Conservation (phyloP, 2,329 filamentous ascomycete species). For the Leptographium procerum region DNA sequence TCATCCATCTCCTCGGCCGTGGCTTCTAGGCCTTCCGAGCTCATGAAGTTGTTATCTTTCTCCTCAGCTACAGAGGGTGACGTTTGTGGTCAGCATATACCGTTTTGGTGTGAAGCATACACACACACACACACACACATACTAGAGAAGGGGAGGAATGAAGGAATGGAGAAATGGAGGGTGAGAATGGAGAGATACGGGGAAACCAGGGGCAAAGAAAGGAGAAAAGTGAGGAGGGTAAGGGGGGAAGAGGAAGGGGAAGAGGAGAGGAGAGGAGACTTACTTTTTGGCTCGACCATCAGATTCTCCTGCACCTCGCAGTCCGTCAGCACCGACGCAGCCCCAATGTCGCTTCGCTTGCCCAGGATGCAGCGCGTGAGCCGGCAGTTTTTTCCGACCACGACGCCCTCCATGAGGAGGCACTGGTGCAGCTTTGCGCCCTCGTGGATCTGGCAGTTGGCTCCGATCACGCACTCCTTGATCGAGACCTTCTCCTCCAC, state of each 20-base stretch:
- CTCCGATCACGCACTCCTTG: slow-evolving; percentile 81
- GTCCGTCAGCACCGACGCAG: slow-evolving; percentile 67
- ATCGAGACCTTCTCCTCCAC: slow-evolving; percentile 85
- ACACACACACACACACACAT: neutral
- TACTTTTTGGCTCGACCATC: slow-evolving; percentile 67
- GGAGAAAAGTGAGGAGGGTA: too few species aligned
- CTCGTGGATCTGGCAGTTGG: slow-evolving; percentile 74
- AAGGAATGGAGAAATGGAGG: too few species aligned
- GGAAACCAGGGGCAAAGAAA: too few species aligned
- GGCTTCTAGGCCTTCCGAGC: slow-evolving; percentile 52
- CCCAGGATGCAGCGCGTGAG: slow-evolving; percentile 83
- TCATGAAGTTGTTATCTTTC: slow-evolving; percentile 57
- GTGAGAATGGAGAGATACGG: too few species aligned
- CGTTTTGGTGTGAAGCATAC: neutral
- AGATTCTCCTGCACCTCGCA: slow-evolving; percentile 90
- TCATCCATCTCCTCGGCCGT: slow-evolving; percentile 51
- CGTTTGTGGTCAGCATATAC: neutral
- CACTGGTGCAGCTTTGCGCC: slow-evolving; percentile 83
- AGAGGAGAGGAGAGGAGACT: slow-evolving; percentile 24
- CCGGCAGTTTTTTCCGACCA: slow-evolving; percentile 73
- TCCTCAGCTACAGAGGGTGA: slow-evolving; percentile 42
- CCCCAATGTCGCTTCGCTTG: slow-evolving; percentile 69
- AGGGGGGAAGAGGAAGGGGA: too few species aligned
- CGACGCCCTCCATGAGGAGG: slow-evolving; percentile 83
- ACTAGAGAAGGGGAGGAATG: too few species aligned